Evolutionary conservation across 192 early-diverging fungal species (phyloP), one percentile per base, ranked within the genome.

Genomic region (Podila epigama): DNA sequence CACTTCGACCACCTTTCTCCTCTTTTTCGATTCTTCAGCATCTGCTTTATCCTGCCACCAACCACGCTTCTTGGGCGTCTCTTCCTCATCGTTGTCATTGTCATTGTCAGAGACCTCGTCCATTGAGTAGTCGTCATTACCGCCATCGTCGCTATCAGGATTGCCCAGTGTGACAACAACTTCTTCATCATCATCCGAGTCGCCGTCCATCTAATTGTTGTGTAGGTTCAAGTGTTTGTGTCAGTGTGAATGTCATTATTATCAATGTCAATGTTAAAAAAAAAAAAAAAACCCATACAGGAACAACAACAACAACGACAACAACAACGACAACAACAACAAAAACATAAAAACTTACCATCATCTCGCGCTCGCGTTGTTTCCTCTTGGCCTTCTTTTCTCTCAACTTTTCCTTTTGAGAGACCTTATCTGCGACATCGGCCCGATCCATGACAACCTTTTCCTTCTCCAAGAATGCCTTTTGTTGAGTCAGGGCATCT

Each of bases 351-450:
- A 9, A 22, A 15, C 50, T 60, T 72, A 55, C 80, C 72, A 71
- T 63, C 48, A 79, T 85, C 59, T 87, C 88, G 54, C 79, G 79
- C 59, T 87, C 87, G 31, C 87, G 83, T 52, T 83, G 60, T 79
- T 94, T 95, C 66, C 82, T 84, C 51, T 89, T 89, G 39, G 85
- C 61, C 70, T 85, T 82, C 88, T 93, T 96, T 65, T 91, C 91
- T 51, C 82, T 79, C 29, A 83, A 75, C 82, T 88, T 91, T 51
- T 89, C 83, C 51, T 89, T 87, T 25, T 86, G 90, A 13, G 82
- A 60, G 18, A 78, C 84, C 70, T 94, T 94, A 73, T 99, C 97
- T 5, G 83, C 81, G 16, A 86, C 65, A 86, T 99, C 97, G 7
- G 86, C 92, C 27, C 83, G 75, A 32, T 88, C 85, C 92, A 98